Evolutionary conservation across 495 filamentous ascomycete species (phyloP).

Genomic region (Entonaema liquescens): DNA sequence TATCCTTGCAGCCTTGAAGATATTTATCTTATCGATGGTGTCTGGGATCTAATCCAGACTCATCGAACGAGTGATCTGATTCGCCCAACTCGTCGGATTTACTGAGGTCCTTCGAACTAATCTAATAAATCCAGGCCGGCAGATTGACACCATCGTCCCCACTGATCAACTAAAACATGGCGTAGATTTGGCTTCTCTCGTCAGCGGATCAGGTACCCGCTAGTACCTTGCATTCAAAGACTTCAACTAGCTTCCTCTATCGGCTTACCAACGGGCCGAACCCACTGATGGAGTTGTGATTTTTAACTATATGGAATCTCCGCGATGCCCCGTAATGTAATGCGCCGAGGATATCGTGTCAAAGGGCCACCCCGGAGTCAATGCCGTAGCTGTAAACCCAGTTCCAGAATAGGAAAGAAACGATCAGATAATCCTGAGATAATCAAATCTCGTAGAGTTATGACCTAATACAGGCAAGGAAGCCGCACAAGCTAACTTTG

Average conservation of each 20-base stretch:
- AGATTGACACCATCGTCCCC: background rate
- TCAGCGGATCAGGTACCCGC: background rate
- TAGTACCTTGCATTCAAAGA: background rate
- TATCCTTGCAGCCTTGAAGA: background rate
- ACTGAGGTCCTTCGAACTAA: background rate
- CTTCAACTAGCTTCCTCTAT: background rate
- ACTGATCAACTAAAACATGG: background rate
- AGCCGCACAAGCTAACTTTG: background rate
- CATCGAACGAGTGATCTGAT: background rate
- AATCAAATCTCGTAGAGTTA: background rate
- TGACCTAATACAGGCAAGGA: constrained; percentile 14
- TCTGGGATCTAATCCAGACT: background rate
- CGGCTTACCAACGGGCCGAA: background rate
- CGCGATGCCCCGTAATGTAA: background rate
- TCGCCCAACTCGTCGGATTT: background rate
- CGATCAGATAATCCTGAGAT: background rate
- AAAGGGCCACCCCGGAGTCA: background rate
- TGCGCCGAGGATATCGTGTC: background rate
- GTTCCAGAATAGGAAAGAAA: constrained; percentile 21
- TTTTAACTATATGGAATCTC: background rate
- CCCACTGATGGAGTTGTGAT: background rate
- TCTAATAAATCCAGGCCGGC: background rate
- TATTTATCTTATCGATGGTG: background rate
- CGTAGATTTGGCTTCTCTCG: background rate
- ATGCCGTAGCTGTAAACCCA: background rate